phyloP scores from a whole-genome alignment of 2,329 filamentous ascomycete species.

The Trichoderma hamatum region DNA sequence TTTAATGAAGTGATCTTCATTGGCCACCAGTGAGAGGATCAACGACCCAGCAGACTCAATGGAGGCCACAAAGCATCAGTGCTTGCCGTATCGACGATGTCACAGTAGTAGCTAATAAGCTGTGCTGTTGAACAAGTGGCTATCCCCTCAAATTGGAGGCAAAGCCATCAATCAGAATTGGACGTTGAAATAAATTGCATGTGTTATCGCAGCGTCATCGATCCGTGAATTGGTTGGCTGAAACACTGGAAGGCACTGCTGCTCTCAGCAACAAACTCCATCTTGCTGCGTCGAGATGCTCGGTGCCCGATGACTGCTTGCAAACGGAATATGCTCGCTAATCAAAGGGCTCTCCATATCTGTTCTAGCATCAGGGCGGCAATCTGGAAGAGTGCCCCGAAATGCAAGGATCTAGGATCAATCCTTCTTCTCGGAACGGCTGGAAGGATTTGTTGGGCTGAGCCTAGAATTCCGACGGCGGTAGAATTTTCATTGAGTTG shows the following conservation, averaged over 20 bases:
- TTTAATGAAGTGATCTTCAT: neutral
- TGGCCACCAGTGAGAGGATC: slow-evolving; percentile 3
- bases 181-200: neutral
- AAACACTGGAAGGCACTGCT: no score
- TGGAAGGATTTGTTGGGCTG: neutral
- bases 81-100: neutral
- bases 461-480: neutral
- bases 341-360: neutral
- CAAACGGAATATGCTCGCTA: neutral
- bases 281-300: neutral
- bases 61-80: neutral
- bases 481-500: neutral
- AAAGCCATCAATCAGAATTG: neutral
- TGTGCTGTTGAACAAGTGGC: neutral
- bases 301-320: neutral
- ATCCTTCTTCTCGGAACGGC: slow-evolving; percentile 2
- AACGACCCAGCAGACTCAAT: slow-evolving; percentile 3
- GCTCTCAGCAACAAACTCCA: neutral
- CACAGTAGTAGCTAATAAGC: neutral
- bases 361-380: slow-evolving; percentile 1
- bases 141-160: neutral
- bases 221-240: neutral
- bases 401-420: neutral
- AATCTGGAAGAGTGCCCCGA: neutral
- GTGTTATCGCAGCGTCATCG: slow-evolving; percentile 4